These are phyloP conservation scores for Areca catechu DNA, from an alignment of 176 grass and related monocot species.

Conservation along the genomic window DNA sequence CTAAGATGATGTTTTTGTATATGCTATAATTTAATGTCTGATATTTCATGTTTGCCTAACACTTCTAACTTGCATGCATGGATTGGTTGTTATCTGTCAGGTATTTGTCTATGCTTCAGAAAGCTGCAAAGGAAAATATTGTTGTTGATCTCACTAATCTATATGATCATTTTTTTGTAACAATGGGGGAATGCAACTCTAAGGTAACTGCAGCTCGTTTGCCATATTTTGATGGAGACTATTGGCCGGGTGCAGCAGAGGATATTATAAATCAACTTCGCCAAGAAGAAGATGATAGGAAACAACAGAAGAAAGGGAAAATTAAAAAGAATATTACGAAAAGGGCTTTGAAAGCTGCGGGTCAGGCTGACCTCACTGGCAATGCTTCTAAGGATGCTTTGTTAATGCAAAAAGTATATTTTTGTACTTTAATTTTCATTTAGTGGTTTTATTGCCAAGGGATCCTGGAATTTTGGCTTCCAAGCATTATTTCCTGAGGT, in stretches of 20 bases:
- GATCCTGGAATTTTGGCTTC: no score
- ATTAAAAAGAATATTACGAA: slow-evolving; percentile 92
- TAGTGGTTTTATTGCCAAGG: slow-evolving; percentile 11
- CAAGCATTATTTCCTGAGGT: no score
- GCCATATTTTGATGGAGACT: slow-evolving; percentile 97
- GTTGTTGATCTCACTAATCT: slow-evolving; percentile 93
- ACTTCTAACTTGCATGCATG: neutral
- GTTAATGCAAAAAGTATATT: slow-evolving; percentile 81
- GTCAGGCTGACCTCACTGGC: slow-evolving; percentile 81
- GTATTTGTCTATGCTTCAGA: slow-evolving; percentile 97
- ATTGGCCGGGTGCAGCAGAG: slow-evolving; percentile 98
- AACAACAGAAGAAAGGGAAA: slow-evolving; percentile 89
- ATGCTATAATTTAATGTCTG: neutral
- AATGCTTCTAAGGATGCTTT: slow-evolving; percentile 93
- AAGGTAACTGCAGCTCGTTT: slow-evolving; percentile 91
- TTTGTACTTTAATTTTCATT: slow-evolving; percentile 9
- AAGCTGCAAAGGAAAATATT: slow-evolving; percentile 84
- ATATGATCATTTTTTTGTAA: slow-evolving; percentile 85
- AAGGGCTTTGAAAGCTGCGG: slow-evolving; percentile 87
- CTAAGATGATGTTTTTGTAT: neutral
- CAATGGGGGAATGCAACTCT: slow-evolving; percentile 76
- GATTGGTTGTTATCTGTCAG: slow-evolving; percentile 22
- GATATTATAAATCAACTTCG: slow-evolving; percentile 98
- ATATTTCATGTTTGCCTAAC: neutral
- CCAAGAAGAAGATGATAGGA: slow-evolving; percentile 85